These are phyloP conservation scores for Mrakia frigida DNA, from an alignment of 768 basidiomycete genomes.

Conservation along the genomic window DNA sequence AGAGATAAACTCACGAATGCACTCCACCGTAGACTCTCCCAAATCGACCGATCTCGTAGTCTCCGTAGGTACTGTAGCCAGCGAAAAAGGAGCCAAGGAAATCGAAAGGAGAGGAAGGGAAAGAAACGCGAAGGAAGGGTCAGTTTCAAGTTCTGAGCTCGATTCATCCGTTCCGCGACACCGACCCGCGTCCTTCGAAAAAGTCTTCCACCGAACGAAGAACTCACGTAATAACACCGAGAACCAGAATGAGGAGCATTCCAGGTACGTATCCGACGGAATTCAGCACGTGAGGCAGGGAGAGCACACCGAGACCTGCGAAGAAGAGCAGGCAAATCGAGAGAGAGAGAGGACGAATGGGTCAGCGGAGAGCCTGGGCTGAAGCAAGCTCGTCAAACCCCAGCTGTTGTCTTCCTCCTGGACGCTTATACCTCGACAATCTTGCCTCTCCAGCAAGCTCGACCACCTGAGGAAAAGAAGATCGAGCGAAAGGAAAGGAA, in stretches of 20 bases:
- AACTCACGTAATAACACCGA: not conserved
- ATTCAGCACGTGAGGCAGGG: not conserved
- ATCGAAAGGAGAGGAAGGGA: not conserved
- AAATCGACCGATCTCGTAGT: constrained; percentile 13
- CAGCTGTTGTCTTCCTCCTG: too few species aligned
- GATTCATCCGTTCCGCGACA: too few species aligned
- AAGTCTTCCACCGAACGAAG: too few species aligned
- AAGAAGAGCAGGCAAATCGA: not conserved
- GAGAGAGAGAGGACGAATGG: not conserved
- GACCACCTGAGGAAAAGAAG: too few species aligned
- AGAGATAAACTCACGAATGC: constrained; percentile 22
- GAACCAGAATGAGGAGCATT: constrained; percentile 5
- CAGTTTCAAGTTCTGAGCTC: not conserved
- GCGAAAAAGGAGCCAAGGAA: not conserved
- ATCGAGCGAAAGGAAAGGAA: too few species aligned
- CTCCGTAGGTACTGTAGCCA: not conserved
- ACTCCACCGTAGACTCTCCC: not conserved
- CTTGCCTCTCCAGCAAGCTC: too few species aligned
- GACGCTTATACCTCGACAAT: too few species aligned
- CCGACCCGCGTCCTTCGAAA: not conserved
- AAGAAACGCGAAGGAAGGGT: not conserved
- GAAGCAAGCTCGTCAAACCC: not conserved
- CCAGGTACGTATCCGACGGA: constrained; percentile 10
- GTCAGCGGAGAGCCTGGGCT: not conserved
- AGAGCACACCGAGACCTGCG: constrained; percentile 12